Evolutionary conservation across 2,329 filamentous ascomycete species (phyloP), one percentile per base, ranked within the genome.

Genomic region (Phyllosticta citriasiana): DNA sequence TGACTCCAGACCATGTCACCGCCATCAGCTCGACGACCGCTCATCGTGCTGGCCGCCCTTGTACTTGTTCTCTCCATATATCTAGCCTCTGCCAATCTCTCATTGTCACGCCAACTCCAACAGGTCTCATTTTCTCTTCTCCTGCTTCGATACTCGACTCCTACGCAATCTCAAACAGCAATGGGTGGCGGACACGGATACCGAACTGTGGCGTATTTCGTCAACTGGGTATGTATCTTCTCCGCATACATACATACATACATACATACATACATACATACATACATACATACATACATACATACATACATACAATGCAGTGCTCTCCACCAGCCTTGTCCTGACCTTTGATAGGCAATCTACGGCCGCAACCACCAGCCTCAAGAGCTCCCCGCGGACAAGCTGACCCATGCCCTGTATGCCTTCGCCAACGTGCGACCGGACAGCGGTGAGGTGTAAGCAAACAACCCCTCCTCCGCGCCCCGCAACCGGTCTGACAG

Each of bases 321-420:
- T 53, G 16, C 51, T 56, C 25, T 26, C 47, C 27, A 26, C 22
- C 27, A 30, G 27, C 27, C 27, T 5, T 30, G 53, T 25, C 24
- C 25, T 47, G n/a, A 50, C 26, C 4, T 30, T 26, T 16, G 22
- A 9, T 40, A 80, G 90, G 89, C 89, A 65, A 93, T 96, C 67
- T 97, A 97, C 73, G 90, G 80, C 50, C 85, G 92, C 60, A 88
- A 93, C 68, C 88, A 94, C 71, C 82, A 86, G n/a, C 91, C 92
- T 0, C 88, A 95, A 70, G 85, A 96, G 70, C 82, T 97, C 5
- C 89, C 89, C 0, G 85, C 82, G 3, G 83, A 91, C 60, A 88
- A 89, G 61, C 82, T 97, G 52, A 97, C 92, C 0, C 93, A 97
- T 70, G 76, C 97, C 4, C 84, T 97, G 16, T 97, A 97, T 68